phyloP scores from a whole-genome alignment of 495 filamentous ascomycete genomes.

The Baudoinia panamericana region DNA sequence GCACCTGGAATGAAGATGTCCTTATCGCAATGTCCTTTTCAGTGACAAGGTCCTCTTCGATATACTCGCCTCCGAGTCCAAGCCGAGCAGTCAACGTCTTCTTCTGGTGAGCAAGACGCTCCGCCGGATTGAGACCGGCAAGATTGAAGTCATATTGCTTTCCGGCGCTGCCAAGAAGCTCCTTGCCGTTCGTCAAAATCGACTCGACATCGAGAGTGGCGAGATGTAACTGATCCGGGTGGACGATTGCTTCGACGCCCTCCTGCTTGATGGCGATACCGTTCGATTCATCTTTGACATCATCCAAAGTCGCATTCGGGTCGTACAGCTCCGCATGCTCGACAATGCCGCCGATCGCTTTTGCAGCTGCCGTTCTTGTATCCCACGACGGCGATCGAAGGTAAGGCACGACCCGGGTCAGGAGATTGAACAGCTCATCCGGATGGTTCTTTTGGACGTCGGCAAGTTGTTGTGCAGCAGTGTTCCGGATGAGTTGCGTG shows the following conservation, averaged over 20 bases:
- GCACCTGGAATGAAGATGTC: slow-evolving; percentile 19
- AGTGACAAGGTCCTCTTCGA: slow-evolving; percentile 66
- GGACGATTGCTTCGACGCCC: slow-evolving; percentile 25
- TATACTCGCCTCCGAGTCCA: slow-evolving; percentile 71
- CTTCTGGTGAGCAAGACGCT: slow-evolving; percentile 73
- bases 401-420: slow-evolving; percentile 92
- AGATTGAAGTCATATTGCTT: slow-evolving; percentile 75
- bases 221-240: slow-evolving; percentile 48
- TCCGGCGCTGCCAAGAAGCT: slow-evolving; percentile 65
- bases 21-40: slow-evolving; percentile 42
- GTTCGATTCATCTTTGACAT: slow-evolving; percentile 29
- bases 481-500: slow-evolving; percentile 86
- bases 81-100: slow-evolving; percentile 72
- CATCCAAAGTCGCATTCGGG: slow-evolving; percentile 53
- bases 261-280: slow-evolving; percentile 24
- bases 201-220: slow-evolving; percentile 63
- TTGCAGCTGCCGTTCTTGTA: slow-evolving; percentile 78
- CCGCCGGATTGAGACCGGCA: slow-evolving; percentile 64
- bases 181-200: slow-evolving; percentile 68
- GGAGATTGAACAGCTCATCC: slow-evolving; percentile 88
- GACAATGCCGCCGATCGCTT: slow-evolving; percentile 83
- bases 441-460: slow-evolving; percentile 97
- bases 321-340: slow-evolving; percentile 79
- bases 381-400: slow-evolving; percentile 91
- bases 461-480: slow-evolving; percentile 87